Evolutionary conservation across 2,329 filamentous ascomycete species (phyloP), one percentile per base, ranked within the genome.

Genomic region (Lecanosticta acicola): DNA sequence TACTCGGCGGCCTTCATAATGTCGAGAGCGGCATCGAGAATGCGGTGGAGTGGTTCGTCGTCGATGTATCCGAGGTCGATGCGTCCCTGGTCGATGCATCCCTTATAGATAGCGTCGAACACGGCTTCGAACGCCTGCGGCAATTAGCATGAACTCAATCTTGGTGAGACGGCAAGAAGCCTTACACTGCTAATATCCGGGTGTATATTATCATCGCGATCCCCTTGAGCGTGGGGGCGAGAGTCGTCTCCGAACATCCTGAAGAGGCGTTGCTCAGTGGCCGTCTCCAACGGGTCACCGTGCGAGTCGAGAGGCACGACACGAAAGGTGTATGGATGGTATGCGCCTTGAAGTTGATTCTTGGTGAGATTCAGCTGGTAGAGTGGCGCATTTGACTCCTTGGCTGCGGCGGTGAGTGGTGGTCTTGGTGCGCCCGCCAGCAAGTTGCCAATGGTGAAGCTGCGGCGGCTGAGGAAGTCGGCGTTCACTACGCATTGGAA

Each of bases 1-100:
- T 70, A 70, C 46, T 75, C 71, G 1, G 71, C 71, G 10, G 74
- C 67, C 11, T 69, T 60, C 37, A 72, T 60, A 7, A 77, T 59
- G 3, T 63, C 61, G 24, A 69, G 57, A 16, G 68, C 68, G 36
- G 68, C 66, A 1, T 54, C 45, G n/a, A 76, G 62, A 0, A 72
- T 61, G 5, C 59, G 50, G 5, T 54, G 54, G 45, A 77, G 66
- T 32, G 53, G 55, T 4, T 61, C 58, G 44, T 68, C 61, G 41
- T 59, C 57, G 3, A 58, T 56, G 48, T 71, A 64, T 43, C 68
- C 66, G 33, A 76, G 62, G 8, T 61, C 49, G 26, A 74, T 59
- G 1, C 66, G 58, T n/a, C n/a, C n/a, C n/a, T n/a, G n/a, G n/a
- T 16, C 61, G 62, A 10, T 16, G 37, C n/a, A n/a, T 3, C 24